Conservation (phyloP, 805 yeast genomes). For the Lachancea mirantina region DNA sequence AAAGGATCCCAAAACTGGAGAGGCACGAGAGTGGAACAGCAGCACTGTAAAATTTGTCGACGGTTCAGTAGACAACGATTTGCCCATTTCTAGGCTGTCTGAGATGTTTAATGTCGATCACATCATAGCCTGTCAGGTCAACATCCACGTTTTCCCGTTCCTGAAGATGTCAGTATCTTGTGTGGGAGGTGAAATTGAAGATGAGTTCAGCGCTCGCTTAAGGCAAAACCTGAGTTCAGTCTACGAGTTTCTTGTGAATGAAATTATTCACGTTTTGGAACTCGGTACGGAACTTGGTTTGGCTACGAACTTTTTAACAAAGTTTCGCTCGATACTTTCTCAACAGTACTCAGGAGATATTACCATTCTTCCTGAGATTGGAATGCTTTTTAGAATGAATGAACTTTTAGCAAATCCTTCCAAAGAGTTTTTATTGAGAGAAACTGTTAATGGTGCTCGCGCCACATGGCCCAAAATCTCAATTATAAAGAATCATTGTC, state of each 20-base stretch:
- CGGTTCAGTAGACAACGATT: slow-evolving; percentile 91
- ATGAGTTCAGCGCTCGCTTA: slow-evolving; percentile 48
- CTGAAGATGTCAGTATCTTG: slow-evolving; percentile 59
- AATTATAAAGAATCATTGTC: slow-evolving; percentile 80
- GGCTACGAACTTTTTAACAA: slow-evolving; percentile 63
- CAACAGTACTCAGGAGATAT: slow-evolving; percentile 92
- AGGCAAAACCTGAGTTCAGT: slow-evolving; percentile 45
- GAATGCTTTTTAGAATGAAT: slow-evolving; percentile 46
- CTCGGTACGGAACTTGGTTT: slow-evolving; percentile 71
- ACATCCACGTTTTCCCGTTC: slow-evolving; percentile 91
- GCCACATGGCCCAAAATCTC: slow-evolving; percentile 93
- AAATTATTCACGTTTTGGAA: slow-evolving; percentile 70
- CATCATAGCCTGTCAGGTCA: slow-evolving; percentile 95
- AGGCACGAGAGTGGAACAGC: slow-evolving; percentile 67
- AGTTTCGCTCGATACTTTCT: slow-evolving; percentile 64
- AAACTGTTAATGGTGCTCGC: slow-evolving; percentile 70
- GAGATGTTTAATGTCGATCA: slow-evolving; percentile 98
- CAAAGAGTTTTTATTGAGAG: slow-evolving; percentile 58
- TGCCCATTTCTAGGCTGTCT: slow-evolving; percentile 82
- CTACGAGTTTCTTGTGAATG: slow-evolving; percentile 57
- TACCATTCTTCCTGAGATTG: slow-evolving; percentile 78
- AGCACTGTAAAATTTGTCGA: slow-evolving; percentile 78
- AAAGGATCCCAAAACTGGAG: slow-evolving; percentile 67
- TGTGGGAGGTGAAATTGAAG: slow-evolving; percentile 63
- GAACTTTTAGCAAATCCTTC: slow-evolving; percentile 76